Conservation (phyloP, 1,284 basidiomycete species). For the Cystobasidium sp. region DNA sequence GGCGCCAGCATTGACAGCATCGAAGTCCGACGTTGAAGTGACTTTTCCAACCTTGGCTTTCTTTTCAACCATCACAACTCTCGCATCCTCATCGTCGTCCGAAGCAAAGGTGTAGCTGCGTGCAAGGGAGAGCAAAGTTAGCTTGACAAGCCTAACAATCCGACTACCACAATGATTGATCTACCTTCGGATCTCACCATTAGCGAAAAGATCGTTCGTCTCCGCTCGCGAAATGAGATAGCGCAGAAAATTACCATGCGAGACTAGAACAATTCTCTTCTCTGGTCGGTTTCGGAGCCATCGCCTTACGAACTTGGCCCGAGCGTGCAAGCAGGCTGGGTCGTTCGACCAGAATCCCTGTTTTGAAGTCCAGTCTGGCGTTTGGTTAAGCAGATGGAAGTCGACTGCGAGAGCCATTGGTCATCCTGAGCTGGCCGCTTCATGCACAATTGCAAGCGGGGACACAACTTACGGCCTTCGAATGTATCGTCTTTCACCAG, state of each 20-base stretch:
- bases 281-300: conserved; percentile 29
- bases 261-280: conserved; percentile 21
- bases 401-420: conserved; percentile 20
- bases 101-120: conserved; percentile 16
- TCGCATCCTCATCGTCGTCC: conserved; percentile 31
- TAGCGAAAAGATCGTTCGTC: conserved; percentile 9
- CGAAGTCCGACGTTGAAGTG: background rate
- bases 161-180: background rate
- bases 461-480: background rate
- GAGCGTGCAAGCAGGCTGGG: conserved; percentile 22
- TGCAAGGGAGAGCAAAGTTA: background rate
- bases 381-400: conserved; percentile 1
- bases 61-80: conserved; percentile 1
- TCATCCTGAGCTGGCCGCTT: background rate
- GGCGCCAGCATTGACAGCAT: background rate
- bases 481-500: conserved; percentile 9
- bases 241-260: conserved; percentile 31
- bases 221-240: conserved; percentile 4
- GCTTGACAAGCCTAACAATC: background rate
- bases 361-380: conserved; percentile 12
- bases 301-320: conserved; percentile 33
- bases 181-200: conserved; percentile 30
- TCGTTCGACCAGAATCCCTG: conserved; percentile 35
- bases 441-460: background rate
- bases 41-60: conserved; percentile 15